Base-by-base conservation (phyloP, 2,329 filamentous ascomycete genomes). In the Claviceps sp. region DNA sequence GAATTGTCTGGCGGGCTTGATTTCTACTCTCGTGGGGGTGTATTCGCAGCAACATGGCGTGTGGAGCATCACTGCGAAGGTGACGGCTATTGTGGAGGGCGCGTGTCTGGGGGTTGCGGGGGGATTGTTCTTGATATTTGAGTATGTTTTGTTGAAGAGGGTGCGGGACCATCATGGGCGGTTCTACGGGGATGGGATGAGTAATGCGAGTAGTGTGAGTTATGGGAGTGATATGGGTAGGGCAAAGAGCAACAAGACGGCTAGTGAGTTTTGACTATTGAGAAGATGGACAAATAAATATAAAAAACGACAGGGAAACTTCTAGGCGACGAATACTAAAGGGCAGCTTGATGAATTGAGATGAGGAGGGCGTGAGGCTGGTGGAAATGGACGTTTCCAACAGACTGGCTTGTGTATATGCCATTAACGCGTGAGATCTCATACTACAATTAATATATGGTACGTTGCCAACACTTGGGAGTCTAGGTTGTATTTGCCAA, bases 1-100 rank as follows among this genome's bases (percentile, higher is more conserved):
- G 49, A 76, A 77, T 58, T 71, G 70, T 14, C 56, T 73, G 14
- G 75, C 73, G 5, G 76, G 76, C 1, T 55, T 78, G 29, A 64
- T 78, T 6, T 71, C 70, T 1, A 75, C 74, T 0, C 56, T 78
- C 5, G 65, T 75, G 4, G 71, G 71, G 56, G 67, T 79, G 4
- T 77, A 77, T 53, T 68, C 71, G 16, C 70, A 72, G 50, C 68
- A 75, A 50, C 58, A 62, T 11, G 71, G 73, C 48, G 58, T 64
- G 51, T 74, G 68, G 69, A 69, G 66, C 42, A 62, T 71, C 38
- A 73, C 71, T 20, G 71, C 68, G 47, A 58, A 56, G 50, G 58
- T 62, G 7, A 64, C 61, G 0, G 63, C 69, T 3, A 64, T 67
- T 50, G 59, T 73, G 7, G 68, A 70, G 50, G 64, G 58, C 1